phyloP scores from a whole-genome alignment of 441 rosid genomes.

The Jatropha podagrica region DNA sequence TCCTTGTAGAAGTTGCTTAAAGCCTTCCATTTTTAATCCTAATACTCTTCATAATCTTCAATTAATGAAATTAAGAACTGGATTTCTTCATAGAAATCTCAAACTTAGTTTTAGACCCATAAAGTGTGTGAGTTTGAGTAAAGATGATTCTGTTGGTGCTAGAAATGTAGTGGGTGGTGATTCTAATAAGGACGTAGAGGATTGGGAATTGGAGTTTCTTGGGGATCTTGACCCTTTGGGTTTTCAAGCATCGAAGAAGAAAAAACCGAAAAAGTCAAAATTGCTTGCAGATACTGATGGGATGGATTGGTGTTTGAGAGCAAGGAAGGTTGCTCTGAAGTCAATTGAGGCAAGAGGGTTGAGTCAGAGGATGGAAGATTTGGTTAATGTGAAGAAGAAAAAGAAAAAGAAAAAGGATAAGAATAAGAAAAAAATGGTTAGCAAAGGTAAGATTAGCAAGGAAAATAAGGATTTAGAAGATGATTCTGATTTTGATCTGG shows the following conservation, averaged over 20 bases:
- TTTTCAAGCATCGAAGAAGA: conserved; percentile 56
- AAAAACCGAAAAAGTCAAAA: conserved; percentile 43
- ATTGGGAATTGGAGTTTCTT: conserved; percentile 76
- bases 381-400: conserved; percentile 52
- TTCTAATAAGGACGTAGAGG: conserved; percentile 32
- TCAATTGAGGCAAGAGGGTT: conserved; percentile 78
- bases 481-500: conserved; percentile 40
- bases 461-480: conserved; percentile 37
- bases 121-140: conserved; percentile 28
- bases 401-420: conserved; percentile 52
- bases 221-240: conserved; percentile 74
- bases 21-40: conserved; percentile 36
- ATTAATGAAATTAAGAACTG: conserved; percentile 30
- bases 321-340: conserved; percentile 71
- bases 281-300: conserved; percentile 56
- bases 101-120: conserved; percentile 25
- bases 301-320: conserved; percentile 95
- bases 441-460: conserved; percentile 32
- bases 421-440: conserved; percentile 43
- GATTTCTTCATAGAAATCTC: conserved; percentile 16
- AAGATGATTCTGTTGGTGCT: conserved; percentile 22
- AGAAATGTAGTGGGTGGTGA: conserved; percentile 24
- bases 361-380: conserved; percentile 46
- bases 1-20: conserved; percentile 33
- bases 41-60: conserved; percentile 28